Base-by-base conservation (phyloP, 441 rosid genomes). In the Omphalea diandra region DNA sequence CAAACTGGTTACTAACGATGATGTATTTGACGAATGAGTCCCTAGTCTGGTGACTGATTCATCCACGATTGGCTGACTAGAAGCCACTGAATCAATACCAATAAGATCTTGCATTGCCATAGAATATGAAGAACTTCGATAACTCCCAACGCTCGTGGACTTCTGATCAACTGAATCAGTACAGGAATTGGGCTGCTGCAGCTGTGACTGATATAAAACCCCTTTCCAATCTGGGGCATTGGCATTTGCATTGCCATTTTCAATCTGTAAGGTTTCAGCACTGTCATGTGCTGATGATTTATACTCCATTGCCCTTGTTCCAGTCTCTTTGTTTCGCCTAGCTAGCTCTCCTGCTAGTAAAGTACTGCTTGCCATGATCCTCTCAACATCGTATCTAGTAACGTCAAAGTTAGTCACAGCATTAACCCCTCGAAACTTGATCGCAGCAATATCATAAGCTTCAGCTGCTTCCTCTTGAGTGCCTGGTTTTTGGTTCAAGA, bases 391-490 rank as follows among this genome's bases (percentile, higher is more conserved):
- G 43, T 87, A 89, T 65, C 91, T 78, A 3, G 86, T 80, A 24
- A 85, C 84, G 81, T 94, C 97, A 11, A 94, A 94, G 84, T 94
- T 94, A 47, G 98, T 94, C 65, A 91, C 98, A 2, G 98, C 98
- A 74, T 88, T 91, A 3, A 82, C 89, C 24, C 98, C 98, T 0
- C 98, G 93, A 70, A 90, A 94, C 82, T 94, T 92, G 31, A 94
- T 91, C 0, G 98, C 97, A 2, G 98, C 98, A 17, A 94, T 70
- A 68, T 94, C 97, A 32, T 94, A 94, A 27, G 98, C 97, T 77
- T 92, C 97, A 4, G 98, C 98, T 38, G 98, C 98, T 81, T 91
- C 98, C 83, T 94, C 98, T 81, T 94, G 97, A 38, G 98, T 90
- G 78, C 95, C 97, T 91, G 75, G 33, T 54, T 69, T 73, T 40